phyloP scores from a whole-genome alignment of 1,284 basidiomycete genomes.

The Marasmius fiardii region DNA sequence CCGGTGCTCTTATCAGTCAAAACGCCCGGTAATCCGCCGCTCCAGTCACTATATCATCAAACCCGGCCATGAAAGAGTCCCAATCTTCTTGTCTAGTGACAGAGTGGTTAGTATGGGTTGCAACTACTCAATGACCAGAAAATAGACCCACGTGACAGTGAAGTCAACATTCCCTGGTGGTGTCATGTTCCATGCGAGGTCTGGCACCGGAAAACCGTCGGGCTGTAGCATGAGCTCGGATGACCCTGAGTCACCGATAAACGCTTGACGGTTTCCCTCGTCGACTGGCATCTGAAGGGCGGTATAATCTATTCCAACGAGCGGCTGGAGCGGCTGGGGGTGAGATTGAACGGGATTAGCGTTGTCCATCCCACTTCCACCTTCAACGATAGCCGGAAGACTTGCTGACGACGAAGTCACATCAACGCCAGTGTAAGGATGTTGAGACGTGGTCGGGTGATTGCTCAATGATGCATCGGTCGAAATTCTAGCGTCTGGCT shows the following conservation, averaged over 20 bases:
- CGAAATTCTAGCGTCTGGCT: neutral
- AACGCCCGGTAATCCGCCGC: constrained; percentile 10
- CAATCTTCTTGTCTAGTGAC: constrained; percentile 8
- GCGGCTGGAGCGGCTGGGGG: too few relatives aligned
- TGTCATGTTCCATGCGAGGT: neutral
- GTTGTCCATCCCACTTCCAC: too few relatives aligned
- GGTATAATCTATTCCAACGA: too few relatives aligned
- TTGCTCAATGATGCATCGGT: neutral
- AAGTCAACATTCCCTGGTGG: neutral
- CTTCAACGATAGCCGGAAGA: too few relatives aligned
- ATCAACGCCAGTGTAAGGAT: too few relatives aligned
- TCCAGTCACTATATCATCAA: constrained; percentile 2
- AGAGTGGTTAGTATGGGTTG: neutral
- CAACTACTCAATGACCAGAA: neutral
- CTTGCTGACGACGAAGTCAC: too few relatives aligned
- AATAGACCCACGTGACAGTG: neutral
- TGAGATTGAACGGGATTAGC: too few relatives aligned
- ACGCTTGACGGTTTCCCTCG: neutral
- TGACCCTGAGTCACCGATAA: neutral
- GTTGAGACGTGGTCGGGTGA: neutral
- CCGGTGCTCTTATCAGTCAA: constrained; percentile 11
- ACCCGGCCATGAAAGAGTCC: constrained; percentile 7
- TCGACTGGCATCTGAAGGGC: too few relatives aligned
- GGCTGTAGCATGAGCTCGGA: neutral
- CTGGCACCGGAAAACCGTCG: neutral